Conservation (phyloP, 2,329 filamentous ascomycete species). For the Aspergillus novofumigatus region DNA sequence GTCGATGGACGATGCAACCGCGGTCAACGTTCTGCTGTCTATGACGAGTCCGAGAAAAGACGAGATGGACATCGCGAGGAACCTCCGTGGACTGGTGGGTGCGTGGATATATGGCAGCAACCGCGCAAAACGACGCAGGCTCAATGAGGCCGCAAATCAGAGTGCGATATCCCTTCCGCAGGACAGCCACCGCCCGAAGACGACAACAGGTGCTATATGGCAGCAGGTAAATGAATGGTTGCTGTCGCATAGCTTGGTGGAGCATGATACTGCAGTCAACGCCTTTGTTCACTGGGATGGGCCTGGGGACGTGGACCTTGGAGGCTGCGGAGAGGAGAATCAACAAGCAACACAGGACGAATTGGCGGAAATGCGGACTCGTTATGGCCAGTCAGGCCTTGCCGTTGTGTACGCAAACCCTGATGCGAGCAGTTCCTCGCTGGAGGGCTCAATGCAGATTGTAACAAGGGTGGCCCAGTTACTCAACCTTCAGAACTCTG, state of each 20-base stretch:
- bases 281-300: slow-evolving; percentile 57
- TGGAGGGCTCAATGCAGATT: slow-evolving; percentile 48
- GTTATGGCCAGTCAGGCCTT: slow-evolving; percentile 57
- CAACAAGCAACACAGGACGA: slow-evolving; percentile 42
- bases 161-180: slow-evolving; percentile 26
- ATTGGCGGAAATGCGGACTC: slow-evolving; percentile 38
- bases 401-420: slow-evolving; percentile 56
- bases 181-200: slow-evolving; percentile 14
- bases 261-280: slow-evolving; percentile 47
- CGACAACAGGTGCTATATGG: slow-evolving; percentile 45
- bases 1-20: slow-evolving; percentile 47
- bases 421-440: slow-evolving; percentile 39
- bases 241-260: slow-evolving; percentile 47
- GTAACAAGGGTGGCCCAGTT: slow-evolving; percentile 49
- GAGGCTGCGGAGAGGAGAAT: slow-evolving; percentile 46
- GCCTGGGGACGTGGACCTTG: slow-evolving; percentile 56
- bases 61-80: slow-evolving; percentile 45
- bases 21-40: slow-evolving; percentile 52
- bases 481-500: slow-evolving; percentile 47
- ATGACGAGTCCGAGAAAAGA: slow-evolving; percentile 34
- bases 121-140: slow-evolving; percentile 51
- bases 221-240: slow-evolving; percentile 58
- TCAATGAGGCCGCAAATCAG: slow-evolving; percentile 31
- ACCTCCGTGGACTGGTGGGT: slow-evolving; percentile 56
- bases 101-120: slow-evolving; percentile 61